A percentile compares a stretch with the other conserved stretches of the same genome.
Conservation (phyloP, 2,329 filamentous ascomycete species). For the Diaporthe citriasiana region DNA sequence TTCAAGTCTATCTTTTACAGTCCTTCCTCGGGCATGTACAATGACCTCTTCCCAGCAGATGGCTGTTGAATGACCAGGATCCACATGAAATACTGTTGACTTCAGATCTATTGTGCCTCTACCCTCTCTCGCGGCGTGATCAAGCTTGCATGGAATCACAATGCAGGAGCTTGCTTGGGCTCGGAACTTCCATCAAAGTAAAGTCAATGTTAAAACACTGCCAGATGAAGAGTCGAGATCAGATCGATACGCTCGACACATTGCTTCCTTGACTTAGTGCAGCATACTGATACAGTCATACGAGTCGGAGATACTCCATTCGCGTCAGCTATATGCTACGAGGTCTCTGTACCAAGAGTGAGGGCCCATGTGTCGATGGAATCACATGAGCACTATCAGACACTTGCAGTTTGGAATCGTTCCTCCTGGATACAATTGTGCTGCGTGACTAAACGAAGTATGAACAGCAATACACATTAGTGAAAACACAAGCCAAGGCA, state of each 20-base stretch:
- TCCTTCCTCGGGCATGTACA: not conserved
- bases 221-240: not conserved
- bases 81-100: too few relatives aligned
- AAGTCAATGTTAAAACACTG: too few relatives aligned
- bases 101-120: too few relatives aligned
- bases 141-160: too few relatives aligned
- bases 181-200: not conserved
- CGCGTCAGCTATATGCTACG: too few relatives aligned
- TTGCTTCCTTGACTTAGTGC: not conserved
- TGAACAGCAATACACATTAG: not conserved
- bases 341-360: not conserved
- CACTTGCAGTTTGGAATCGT: not conserved
- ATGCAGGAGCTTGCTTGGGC: not conserved
- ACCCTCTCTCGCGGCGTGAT: too few relatives aligned
- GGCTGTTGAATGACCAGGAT: too few relatives aligned
- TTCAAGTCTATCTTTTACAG: too few relatives aligned
- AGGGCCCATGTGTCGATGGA: not conserved
- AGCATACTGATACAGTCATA: not conserved
- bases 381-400: not conserved
- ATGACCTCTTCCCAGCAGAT: too few relatives aligned
- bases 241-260: not conserved
- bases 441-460: not conserved
- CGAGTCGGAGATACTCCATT: too few relatives aligned
- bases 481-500: constrained; percentile 1
- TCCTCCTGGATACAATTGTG: not conserved